Percentiles rank a stretch among this genome's conserved stretches.
Evolutionary conservation across 768 basidiomycete genomes (phyloP).

Genomic region (Dioszegia aurantiaca): DNA sequence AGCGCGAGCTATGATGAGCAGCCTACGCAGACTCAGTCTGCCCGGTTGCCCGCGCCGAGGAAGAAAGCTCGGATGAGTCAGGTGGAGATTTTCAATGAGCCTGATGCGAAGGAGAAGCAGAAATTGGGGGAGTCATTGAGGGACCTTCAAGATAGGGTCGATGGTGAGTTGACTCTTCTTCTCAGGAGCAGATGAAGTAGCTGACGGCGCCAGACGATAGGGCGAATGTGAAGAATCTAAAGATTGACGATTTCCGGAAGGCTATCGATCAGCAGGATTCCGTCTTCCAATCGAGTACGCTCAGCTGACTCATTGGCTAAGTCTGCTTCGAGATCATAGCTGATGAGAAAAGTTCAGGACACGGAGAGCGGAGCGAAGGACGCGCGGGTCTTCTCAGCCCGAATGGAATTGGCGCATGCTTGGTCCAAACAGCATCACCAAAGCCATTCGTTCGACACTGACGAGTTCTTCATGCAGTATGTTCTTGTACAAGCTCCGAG

Average conservation of each 20-base stretch:
- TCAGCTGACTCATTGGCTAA: background rate
- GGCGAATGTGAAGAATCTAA: constrained; percentile 29
- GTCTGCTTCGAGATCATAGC: background rate
- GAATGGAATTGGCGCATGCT: constrained; percentile 73
- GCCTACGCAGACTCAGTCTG: background rate
- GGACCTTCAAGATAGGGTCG: constrained; percentile 29
- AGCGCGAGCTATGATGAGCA: background rate
- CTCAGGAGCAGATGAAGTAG: background rate
- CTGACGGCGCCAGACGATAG: constrained; percentile 9
- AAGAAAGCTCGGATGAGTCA: constrained; percentile 11
- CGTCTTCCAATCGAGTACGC: constrained; percentile 24
- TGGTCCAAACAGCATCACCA: constrained; percentile 90
- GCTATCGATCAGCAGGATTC: constrained; percentile 17
- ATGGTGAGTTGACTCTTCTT: constrained; percentile 26
- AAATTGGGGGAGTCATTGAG: constrained; percentile 27
- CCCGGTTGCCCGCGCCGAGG: background rate
- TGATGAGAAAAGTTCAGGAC: constrained; percentile 55
- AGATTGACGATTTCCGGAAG: constrained; percentile 17
- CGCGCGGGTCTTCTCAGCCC: constrained; percentile 72
- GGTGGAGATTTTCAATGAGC: constrained; percentile 28
- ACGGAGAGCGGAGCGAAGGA: constrained; percentile 89
- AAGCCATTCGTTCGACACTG: constrained; percentile 83
- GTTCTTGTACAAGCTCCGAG: background rate
- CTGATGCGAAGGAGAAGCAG: constrained; percentile 25
- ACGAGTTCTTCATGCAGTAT: constrained; percentile 69